Evolutionary conservation across 1,139 yeast species (phyloP), one percentile per base, ranked within the genome.

Genomic region (Meyerozyma carpophila): DNA sequence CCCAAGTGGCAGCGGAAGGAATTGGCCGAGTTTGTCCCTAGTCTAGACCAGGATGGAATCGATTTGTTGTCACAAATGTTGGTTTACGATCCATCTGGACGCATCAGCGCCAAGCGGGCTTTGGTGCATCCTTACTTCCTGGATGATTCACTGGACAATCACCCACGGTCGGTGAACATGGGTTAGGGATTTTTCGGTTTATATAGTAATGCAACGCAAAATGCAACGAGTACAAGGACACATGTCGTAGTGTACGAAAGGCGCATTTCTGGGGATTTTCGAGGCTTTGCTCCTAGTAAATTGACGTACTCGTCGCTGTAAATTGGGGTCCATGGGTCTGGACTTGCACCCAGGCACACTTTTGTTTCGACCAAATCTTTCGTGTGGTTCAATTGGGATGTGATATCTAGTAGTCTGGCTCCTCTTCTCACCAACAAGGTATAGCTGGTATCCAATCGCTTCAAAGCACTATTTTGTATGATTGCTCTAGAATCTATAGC

Each of bases 21-120:
- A 52, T 68, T 93, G 57, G 75, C 81, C 20, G 79, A 76, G 42
- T 77, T 79, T 47, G 93, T 91, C n/a, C 93, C 96, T 2, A 79
- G 81, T 26, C 74, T 93, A 48, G 97, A 90, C 62, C 66, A 75
- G 14, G 82, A 83, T 50, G 98, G 98, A 27, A 77, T 89, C 48
- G 95, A 91, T 59, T 73, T 93, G 51, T 74, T 93, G 55, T 85
- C 81, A 57, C 83, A 81, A 51, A 74, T 93, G 70, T 75, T 94
- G 52, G 82, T 86, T 8, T 93, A 89, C 63, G 98, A 93, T 63
- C 98, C 98, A 20, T 91, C 96, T 46, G 81, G 85, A 52, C 77
- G 99, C 63, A 87, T 93, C 56, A 85, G 95, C 58, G 98, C 98
- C 41, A 91, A 91, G 68, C 76, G 97, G 50, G 96, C 98, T 3